Evolutionary conservation across 1,139 yeast species (phyloP), one percentile per base, ranked within the genome.

Genomic region (Geotrichum phurueaensis): DNA sequence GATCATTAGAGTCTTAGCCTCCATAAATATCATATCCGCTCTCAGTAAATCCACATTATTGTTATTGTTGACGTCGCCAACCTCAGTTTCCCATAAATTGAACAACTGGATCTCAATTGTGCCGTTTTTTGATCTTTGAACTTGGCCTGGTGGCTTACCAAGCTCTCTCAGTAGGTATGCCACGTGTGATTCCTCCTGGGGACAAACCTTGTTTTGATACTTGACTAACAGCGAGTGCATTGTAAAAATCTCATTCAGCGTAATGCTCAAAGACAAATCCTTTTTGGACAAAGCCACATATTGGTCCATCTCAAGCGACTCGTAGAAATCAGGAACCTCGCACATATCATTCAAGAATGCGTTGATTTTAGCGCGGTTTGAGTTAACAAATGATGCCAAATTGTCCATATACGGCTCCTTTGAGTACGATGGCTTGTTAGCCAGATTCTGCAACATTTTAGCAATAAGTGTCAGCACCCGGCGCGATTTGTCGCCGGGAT

Each of bases 401-500:
- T 68, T 65, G 4, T 68, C 70, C 72, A 75, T 75, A 63, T 73
- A 75, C 1, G 75, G 75, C 61, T 76, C 79, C 62, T 76, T 76
- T 29, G 75, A 52, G 81, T 72, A 70, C 0, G 76, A 68, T 3
- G 78, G 74, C 61, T 75, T 74, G 66, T 94, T 94, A 0, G 97
- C 97, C 77, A 92, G 81, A 67, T 87, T 85, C 75, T 94, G 99
- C 53, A 92, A 77, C 36, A 89, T 85, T 69, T 91, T 89, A 3
- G 96, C 98, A 55, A 94, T 75, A 64, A 89, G 86, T 69, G 94
- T 86, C 59, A 89, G 79, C 0, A 91, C 83, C 65, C 96, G 79
- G 66, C 91, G 86, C 12, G 86, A 84, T 43, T 78, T 80, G 51
- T 71, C 75, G 1, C 67, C 60, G 6, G 78, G 79, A 23, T 68